Base-by-base conservation (phyloP, 176 grass and related monocot genomes). In the Chrysopogon serrulatus region DNA sequence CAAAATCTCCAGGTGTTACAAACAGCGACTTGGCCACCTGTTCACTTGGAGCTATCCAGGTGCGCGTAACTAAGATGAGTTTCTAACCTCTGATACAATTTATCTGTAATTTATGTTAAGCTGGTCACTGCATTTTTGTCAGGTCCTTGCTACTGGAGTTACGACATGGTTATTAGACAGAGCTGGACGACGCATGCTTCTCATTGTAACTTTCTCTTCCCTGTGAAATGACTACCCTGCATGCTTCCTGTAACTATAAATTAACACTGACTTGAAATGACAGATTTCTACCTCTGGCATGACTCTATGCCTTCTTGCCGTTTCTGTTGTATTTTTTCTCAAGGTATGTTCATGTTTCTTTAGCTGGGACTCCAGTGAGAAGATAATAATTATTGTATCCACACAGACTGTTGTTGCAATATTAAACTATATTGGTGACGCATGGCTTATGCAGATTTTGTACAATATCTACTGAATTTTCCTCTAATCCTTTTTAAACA, bases 41-140 rank as follows among this genome's bases (percentile, higher is more conserved):
- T 89, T 93, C 87, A 61, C 96, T 99, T 87, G 93, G 96, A 65
- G 93, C 80, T 81, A 99, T 99, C 83, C 96, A 99, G 93, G 93
- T 99, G 79, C 34, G n/a, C 34, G n/a, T 72, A 80, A n/a, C 47
- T 79, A 27, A 4, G 40, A 71, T 71, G 82, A 44, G 14, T 83
- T 27, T 17, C 21, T 74, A 8, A 49, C 26, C 6, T 32, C 6
- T 32, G 18, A 48, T 86, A 37, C 32, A 16, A 8, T 79, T 21
- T 83, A 9, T 79, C 32, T 15, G 16, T 61, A 68, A 8, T 73
- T 74, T 28, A 30, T 62, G 35, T 15, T 28, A 72, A 60, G 65
- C 77, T 83, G 39, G 27, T 87, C 8, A 74, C 28, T 44, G 19
- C 33, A 24, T 68, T 84, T 68, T 28, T 5, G 10, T 66, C 82